Evolutionary conservation across 495 filamentous ascomycete genomes (phyloP).

Genomic region (Penicillium soppii): DNA sequence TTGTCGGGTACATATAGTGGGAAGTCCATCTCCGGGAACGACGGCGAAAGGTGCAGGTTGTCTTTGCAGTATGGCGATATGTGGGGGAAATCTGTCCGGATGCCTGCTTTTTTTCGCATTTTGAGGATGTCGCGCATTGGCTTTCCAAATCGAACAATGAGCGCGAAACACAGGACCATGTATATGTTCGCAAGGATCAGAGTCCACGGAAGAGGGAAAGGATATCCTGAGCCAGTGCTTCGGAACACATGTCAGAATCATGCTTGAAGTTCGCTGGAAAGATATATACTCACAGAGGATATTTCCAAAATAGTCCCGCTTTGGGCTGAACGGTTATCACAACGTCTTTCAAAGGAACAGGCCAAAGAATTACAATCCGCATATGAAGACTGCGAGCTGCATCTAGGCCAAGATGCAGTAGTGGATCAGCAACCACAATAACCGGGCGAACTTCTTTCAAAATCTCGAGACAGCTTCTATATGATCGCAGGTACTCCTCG

Average conservation of each 20-base stretch:
- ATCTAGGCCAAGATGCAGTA: slow-evolving; percentile 50
- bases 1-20: slow-evolving; percentile 41
- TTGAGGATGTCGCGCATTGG: slow-evolving; percentile 16
- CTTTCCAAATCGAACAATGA: slow-evolving; percentile 13
- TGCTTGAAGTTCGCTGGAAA: neutral
- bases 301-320: slow-evolving; percentile 39
- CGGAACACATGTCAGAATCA: slow-evolving; percentile 3
- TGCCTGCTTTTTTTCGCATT: slow-evolving; percentile 26
- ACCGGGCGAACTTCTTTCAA: slow-evolving; percentile 38
- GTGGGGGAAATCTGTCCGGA: slow-evolving; percentile 30
- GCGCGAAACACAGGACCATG: slow-evolving; percentile 18
- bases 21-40: slow-evolving; percentile 45
- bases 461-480: slow-evolving; percentile 43
- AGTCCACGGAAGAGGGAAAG: slow-evolving; percentile 45
- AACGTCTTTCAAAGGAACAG: slow-evolving; percentile 39
- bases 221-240: slow-evolving; percentile 46
- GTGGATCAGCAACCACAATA: slow-evolving; percentile 49
- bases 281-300: slow-evolving; percentile 37
- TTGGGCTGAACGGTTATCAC: slow-evolving; percentile 39
- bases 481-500: slow-evolving; percentile 49
- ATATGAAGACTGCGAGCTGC: slow-evolving; percentile 35
- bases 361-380: slow-evolving; percentile 33
- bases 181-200: slow-evolving; percentile 40
- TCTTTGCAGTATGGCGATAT: slow-evolving; percentile 33
- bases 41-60: slow-evolving; percentile 35